phyloP scores from a whole-genome alignment of 768 basidiomycete species.

The Glaciozyma antarctica region DNA sequence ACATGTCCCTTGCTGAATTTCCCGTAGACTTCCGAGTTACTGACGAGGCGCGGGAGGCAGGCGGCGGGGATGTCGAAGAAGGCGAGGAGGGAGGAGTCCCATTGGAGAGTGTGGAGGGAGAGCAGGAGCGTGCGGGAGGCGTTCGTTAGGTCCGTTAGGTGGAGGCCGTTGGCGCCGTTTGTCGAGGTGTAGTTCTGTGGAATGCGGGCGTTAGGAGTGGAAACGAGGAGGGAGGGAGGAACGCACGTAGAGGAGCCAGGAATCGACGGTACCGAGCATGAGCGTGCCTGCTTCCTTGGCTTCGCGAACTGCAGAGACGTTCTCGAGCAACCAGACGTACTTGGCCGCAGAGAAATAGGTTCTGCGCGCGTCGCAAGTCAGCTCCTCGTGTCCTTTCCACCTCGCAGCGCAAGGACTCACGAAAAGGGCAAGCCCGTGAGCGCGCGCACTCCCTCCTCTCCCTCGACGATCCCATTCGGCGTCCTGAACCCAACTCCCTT shows the following conservation, averaged over 20 bases:
- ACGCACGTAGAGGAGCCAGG: slow-evolving; percentile 69
- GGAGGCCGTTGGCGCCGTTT: slow-evolving; percentile 63
- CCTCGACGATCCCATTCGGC: slow-evolving; percentile 35
- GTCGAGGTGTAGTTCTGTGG: slow-evolving; percentile 56
- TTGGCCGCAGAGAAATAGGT: slow-evolving; percentile 94
- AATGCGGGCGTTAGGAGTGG: not conserved
- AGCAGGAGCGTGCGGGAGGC: slow-evolving; percentile 91
- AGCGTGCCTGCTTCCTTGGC: slow-evolving; percentile 76
- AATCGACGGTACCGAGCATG: slow-evolving; percentile 89
- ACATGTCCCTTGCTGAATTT: slow-evolving; percentile 44
- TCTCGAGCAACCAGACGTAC: slow-evolving; percentile 91
- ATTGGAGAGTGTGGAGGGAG: slow-evolving; percentile 67
- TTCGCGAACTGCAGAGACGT: slow-evolving; percentile 60
- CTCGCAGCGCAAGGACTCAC: slow-evolving; percentile 1
- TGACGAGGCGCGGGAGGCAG: slow-evolving; percentile 76
- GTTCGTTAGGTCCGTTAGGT: slow-evolving; percentile 88
- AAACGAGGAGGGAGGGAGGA: not conserved
- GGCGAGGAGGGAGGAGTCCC: slow-evolving; percentile 69
- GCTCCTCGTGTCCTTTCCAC: not conserved
- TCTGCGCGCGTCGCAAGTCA: not conserved
- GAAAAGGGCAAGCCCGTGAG: slow-evolving; percentile 38
- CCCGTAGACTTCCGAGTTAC: slow-evolving; percentile 88
- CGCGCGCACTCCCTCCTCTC: slow-evolving; percentile 54
- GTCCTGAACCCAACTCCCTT: slow-evolving; percentile 43
- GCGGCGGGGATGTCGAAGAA: slow-evolving; percentile 72